Evolutionary conservation across 306 rosid genomes (phyloP), one percentile per base, ranked within the genome.

Genomic region (Delonix regia): DNA sequence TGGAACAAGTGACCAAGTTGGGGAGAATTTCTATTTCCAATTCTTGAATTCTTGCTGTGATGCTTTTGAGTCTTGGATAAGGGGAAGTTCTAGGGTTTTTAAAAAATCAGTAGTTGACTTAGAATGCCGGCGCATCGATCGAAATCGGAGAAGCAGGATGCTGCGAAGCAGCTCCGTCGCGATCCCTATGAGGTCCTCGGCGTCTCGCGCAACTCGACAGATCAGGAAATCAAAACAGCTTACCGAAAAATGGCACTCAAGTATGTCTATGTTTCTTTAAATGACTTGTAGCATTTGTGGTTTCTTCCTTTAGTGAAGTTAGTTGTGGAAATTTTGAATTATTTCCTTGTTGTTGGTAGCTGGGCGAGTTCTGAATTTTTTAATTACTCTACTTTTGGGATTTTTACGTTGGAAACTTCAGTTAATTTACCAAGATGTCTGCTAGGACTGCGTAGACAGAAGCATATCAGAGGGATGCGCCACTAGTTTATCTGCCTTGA

Each of bases 151-250:
- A 96, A 90, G 83, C 90, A 66, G 1, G 93, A 85, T 73, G 87
- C 85, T 36, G 86, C 85, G 42, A 88, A 87, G 81, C 90, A 81
- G 86, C 87, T 80, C 76, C 97, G 98, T 80, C 92, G 98, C 36
- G 99, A 96, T 76, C 96, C 99, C 0, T 96, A 96, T 30, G 99
- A 93, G 85, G 98, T 96, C n/a, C 98, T 96, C 41, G 96, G 96
- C 52, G 93, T 96, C 84, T 87, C 90, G 2, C 85, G 89, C 78
- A 91, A 69, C 92, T 91, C 96, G 57, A 85, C 90, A 27, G 99
- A 93, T 87, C 99, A 93, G 85, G 99, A 93, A 86, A 96, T 96
- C 86, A 96, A 93, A 76, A 82, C 92, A 67, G 98, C 98, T 41
- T 93, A 96, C 80, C 85, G 99, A 18, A 91, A 86, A 88, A 85